Conservation (phyloP, 768 basidiomycete genomes). For the Serendipita sp. region DNA sequence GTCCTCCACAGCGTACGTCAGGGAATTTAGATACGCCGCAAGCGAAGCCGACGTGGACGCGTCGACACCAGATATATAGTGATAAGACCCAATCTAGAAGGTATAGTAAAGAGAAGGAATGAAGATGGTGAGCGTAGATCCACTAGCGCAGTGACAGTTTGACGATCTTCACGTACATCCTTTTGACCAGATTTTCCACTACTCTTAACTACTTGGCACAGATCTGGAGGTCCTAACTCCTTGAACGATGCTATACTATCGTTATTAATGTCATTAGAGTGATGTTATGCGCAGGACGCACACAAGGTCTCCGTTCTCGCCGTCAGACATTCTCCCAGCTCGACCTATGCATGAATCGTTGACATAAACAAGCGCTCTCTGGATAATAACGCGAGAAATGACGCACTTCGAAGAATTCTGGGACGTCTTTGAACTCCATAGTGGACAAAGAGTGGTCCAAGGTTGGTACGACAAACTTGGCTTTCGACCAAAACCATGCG, state of each 20-base stretch:
- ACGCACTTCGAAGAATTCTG: conserved; percentile 87
- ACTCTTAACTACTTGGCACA: conserved; percentile 90
- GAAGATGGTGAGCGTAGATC: conserved; percentile 1
- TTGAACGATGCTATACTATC: conserved; percentile 64
- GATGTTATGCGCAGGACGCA: conserved; percentile 25
- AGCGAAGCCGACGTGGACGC: conserved; percentile 94
- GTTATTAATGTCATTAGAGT: conserved; percentile 8
- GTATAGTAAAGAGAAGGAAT: background rate
- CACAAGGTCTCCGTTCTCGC: conserved; percentile 85
- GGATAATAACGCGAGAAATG: background rate
- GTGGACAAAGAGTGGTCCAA: conserved; percentile 7
- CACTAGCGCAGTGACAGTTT: background rate
- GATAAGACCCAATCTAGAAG: conserved; percentile 78
- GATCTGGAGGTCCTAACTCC: conserved; percentile 92
- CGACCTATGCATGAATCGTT: conserved; percentile 34
- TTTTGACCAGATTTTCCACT: conserved; percentile 68
- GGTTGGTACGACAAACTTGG: conserved; percentile 12
- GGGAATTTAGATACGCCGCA: conserved; percentile 94
- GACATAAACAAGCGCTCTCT: background rate
- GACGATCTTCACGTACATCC: conserved; percentile 42
- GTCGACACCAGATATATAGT: conserved; percentile 97
- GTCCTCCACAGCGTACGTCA: conserved; percentile 92
- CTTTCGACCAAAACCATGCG: conserved; percentile 31
- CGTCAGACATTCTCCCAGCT: conserved; percentile 75
- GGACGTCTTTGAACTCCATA: conserved; percentile 47